Evolutionary conservation across 78 protist species (phyloP).

Genomic region (Pigoraptor vietnamica): DNA sequence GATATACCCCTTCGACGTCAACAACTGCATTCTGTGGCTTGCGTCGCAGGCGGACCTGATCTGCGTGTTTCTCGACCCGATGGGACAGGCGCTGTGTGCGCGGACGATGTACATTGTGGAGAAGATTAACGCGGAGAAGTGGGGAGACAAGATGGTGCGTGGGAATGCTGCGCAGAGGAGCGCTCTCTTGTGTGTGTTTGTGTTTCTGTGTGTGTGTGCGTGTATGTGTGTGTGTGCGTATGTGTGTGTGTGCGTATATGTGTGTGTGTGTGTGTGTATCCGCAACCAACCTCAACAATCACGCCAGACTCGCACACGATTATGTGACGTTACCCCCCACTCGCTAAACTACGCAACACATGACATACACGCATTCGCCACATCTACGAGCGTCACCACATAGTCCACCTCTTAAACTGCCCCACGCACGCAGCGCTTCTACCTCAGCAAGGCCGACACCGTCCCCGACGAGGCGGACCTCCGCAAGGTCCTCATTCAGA

Average conservation of each 20-base stretch:
- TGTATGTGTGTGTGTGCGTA: not conserved
- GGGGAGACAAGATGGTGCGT: not conserved
- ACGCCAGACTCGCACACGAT: too few species aligned
- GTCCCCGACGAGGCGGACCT: conserved; percentile 13
- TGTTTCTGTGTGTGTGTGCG: not conserved
- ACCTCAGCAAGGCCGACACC: conserved; percentile 23
- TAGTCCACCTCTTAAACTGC: too few species aligned
- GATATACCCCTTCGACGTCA: conserved; percentile 44
- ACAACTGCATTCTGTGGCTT: conserved; percentile 13
- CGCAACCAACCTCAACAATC: too few species aligned
- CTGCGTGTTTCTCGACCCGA: conserved; percentile 45
- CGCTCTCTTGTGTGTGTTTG: not conserved
- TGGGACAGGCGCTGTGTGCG: conserved; percentile 42
- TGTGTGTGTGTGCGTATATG: too few species aligned
- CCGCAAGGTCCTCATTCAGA: conserved; percentile 36
- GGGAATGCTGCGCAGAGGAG: not conserved
- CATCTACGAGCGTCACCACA: too few species aligned
- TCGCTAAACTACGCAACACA: too few species aligned
- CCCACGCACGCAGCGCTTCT: conserved; percentile 15
- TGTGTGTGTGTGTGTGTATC: too few species aligned
- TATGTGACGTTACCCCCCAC: too few species aligned
- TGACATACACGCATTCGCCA: too few species aligned
- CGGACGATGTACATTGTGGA: conserved; percentile 20
- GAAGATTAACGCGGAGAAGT: not conserved
- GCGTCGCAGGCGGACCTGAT: conserved; percentile 29